Percentiles rank a stretch among this genome's conserved stretches.
Conservation (phyloP, 768 basidiomycete genomes). For the Tulasnella sp. region DNA sequence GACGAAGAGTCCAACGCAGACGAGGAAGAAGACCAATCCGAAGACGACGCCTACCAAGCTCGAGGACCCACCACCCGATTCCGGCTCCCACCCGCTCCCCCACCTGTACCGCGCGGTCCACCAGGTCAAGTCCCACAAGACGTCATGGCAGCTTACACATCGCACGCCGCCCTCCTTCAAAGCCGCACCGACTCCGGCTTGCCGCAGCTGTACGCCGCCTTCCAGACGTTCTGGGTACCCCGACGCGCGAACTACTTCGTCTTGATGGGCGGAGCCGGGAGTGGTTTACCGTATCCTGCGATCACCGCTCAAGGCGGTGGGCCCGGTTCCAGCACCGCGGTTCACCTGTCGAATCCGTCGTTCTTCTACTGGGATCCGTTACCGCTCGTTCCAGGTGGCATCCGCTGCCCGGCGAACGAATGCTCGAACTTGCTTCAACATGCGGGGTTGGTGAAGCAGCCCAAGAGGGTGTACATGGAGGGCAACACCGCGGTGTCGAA, state of each 20-base stretch:
- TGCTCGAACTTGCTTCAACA: constrained; percentile 9
- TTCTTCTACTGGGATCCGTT: constrained; percentile 27
- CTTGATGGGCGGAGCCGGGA: background rate
- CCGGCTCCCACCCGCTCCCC: background rate
- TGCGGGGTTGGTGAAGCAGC: background rate
- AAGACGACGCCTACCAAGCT: background rate
- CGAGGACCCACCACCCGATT: background rate
- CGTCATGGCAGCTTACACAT: constrained; percentile 12
- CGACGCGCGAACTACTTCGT: constrained; percentile 21
- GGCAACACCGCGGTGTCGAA: background rate
- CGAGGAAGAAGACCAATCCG: background rate
- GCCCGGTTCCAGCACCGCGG: background rate
- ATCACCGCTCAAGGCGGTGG: background rate
- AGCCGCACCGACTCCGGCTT: constrained; percentile 11
- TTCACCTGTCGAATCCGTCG: constrained; percentile 14
- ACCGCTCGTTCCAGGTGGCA: constrained; percentile 17
- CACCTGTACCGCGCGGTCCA: background rate
- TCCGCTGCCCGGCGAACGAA: background rate
- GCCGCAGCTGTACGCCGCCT: constrained; percentile 10
- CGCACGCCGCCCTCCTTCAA: constrained; percentile 11
- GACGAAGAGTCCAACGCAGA: background rate
- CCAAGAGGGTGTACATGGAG: background rate
- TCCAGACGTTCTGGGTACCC: constrained; percentile 24
- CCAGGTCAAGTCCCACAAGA: background rate
- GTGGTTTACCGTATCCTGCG: background rate